phyloP scores from a whole-genome alignment of 345 rosid species.

The Citrus trifoliata region DNA sequence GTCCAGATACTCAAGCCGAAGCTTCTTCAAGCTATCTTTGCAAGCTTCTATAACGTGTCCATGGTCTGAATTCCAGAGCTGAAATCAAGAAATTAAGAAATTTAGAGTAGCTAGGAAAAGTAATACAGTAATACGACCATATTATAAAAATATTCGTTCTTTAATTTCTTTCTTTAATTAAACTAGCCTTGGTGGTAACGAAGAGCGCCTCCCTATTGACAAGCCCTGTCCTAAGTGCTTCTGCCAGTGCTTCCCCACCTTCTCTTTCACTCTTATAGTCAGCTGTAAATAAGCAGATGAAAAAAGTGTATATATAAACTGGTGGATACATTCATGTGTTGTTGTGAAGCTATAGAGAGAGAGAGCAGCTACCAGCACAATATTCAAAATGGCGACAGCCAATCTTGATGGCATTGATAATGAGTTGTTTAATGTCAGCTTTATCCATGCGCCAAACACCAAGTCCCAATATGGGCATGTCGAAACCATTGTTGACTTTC shows the following conservation, averaged over 20 bases:
- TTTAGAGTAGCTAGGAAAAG: background rate
- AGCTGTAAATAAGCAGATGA: slow-evolving; percentile 28
- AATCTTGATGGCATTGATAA: slow-evolving; percentile 65
- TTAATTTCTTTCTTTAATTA: background rate
- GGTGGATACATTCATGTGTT: too few species aligned
- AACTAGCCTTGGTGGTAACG: slow-evolving; percentile 69
- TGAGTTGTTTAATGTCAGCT: slow-evolving; percentile 56
- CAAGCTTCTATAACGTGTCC: slow-evolving; percentile 86
- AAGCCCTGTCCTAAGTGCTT: slow-evolving; percentile 42
- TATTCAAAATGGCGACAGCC: slow-evolving; percentile 84
- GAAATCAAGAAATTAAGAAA: slow-evolving; percentile 1
- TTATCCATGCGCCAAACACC: slow-evolving; percentile 89
- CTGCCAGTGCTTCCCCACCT: slow-evolving; percentile 48
- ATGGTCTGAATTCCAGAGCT: slow-evolving; percentile 98
- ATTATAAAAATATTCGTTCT: background rate
- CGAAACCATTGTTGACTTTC: slow-evolving; percentile 57
- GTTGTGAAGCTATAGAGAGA: too few species aligned
- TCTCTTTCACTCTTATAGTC: slow-evolving; percentile 46
- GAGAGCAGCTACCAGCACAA: slow-evolving; percentile 58
- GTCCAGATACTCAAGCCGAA: slow-evolving; percentile 81
- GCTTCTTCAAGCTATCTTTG: slow-evolving; percentile 81
- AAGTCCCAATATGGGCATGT: slow-evolving; percentile 72
- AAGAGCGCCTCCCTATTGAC: slow-evolving; percentile 62
- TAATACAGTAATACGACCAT: too few species aligned
- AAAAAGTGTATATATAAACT: too few species aligned